Evolutionary conservation across 257 asterid species (phyloP), one percentile per base, ranked within the genome.

Genomic region (Primulina eburnea): DNA sequence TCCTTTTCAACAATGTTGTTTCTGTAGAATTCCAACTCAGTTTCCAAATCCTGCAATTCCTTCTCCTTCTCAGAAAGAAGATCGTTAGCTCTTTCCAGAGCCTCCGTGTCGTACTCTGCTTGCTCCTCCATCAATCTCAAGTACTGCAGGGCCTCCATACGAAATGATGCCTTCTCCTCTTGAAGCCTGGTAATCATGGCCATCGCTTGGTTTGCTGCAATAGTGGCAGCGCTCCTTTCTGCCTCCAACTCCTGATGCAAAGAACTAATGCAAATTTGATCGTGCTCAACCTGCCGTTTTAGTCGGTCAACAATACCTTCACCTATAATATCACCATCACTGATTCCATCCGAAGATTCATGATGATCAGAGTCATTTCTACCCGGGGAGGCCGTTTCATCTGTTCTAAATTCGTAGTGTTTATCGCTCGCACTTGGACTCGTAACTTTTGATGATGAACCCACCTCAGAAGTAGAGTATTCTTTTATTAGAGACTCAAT

Each of bases 71-170:
- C 97, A 11, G 89, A 83, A 62, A 92, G 85, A 57, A 85, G 85
- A 59, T 87, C 95, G 33, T 90, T 92, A 43, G 98, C 92, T 68
- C 80, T 85, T 76, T 84, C 90, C 59, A 92, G 73, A 14, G 97
- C 96, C 75, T 92, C 97, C 83, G 84, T 77, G 60, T 92, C 97
- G 61, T 90, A 90, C 73, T 90, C 95, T 1, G 98, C 92, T 74
- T 92, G 98, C 67, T 92, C 97, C 82, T 92, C 98, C 98, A 92
- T 92, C 98, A 92, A 90, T 69, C 98, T 73, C 52, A 92, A 71
- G 78, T 92, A 92, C 64, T 92, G 97, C 80, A 87, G 67, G 26
- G 98, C 96, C 77, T 92, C 97, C 98, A 92, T 90, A 60, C 85
- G 96, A 40, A 92, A 85, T 3, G 90, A 82, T 21, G 98, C 95